Evolutionary conservation across 2,329 filamentous ascomycete genomes (phyloP).

Genomic region (Parafenestella ontariensis): DNA sequence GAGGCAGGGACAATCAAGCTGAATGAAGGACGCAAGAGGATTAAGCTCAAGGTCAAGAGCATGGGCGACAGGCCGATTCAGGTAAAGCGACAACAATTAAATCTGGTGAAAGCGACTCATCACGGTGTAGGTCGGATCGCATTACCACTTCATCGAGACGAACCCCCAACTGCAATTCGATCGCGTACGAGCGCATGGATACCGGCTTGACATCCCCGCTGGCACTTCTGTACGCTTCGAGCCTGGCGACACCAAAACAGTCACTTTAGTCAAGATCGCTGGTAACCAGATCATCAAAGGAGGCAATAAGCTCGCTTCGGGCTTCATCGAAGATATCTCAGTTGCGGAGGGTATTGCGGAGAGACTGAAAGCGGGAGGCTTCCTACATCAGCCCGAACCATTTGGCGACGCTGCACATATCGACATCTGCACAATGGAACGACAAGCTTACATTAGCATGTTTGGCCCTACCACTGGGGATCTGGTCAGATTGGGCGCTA

Average conservation of each 20-base stretch:
- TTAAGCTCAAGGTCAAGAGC: conserved; percentile 79
- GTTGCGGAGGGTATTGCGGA: conserved; percentile 71
- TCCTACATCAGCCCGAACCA: conserved; percentile 77
- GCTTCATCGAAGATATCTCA: conserved; percentile 68
- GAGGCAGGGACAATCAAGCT: conserved; percentile 69
- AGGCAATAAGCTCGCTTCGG: conserved; percentile 80
- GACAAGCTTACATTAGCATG: conserved; percentile 82
- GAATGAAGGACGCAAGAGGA: conserved; percentile 76
- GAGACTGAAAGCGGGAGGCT: conserved; percentile 74
- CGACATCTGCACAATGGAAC: conserved; percentile 73
- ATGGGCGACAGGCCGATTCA: conserved; percentile 90
- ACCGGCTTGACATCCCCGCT: conserved; percentile 85
- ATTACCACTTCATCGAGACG: conserved; percentile 96
- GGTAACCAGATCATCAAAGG: conserved; percentile 81
- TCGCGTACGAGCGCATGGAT: conserved; percentile 81
- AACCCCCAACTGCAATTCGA: conserved; percentile 92
- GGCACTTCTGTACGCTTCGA: conserved; percentile 94
- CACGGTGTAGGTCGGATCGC: conserved; percentile 72
- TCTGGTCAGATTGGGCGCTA: conserved; percentile 78
- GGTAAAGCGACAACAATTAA: conserved; percentile 54
- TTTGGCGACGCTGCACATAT: conserved; percentile 62
- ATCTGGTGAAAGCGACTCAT: neutral
- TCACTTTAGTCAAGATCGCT: conserved; percentile 86
- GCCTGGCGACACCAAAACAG: conserved; percentile 89
- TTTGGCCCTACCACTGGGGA: conserved; percentile 94